Conservation (phyloP, 1,284 basidiomycete species). For the Moniliella sp. region DNA sequence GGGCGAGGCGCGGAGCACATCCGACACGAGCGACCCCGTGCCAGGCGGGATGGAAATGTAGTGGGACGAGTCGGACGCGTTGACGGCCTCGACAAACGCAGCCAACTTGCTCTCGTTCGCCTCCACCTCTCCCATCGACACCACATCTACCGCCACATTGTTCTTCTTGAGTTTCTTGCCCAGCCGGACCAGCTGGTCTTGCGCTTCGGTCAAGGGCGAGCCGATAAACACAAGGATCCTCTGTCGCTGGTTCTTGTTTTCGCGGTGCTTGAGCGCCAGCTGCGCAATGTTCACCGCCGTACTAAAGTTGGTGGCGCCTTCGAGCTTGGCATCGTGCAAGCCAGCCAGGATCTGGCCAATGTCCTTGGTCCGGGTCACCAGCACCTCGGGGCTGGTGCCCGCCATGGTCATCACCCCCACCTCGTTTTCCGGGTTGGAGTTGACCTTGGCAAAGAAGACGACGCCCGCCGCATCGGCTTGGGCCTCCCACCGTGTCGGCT, state of each 20-base stretch:
- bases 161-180: slow-evolving; percentile 98
- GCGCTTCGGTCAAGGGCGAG: slow-evolving; percentile 42
- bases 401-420: slow-evolving; percentile 97
- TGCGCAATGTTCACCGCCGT: slow-evolving; percentile 76
- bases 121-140: slow-evolving; percentile 48
- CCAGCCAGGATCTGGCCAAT: slow-evolving; percentile 70
- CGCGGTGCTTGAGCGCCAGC: slow-evolving; percentile 84
- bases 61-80: too few relatives aligned
- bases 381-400: slow-evolving; percentile 52
- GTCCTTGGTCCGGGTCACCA: slow-evolving; percentile 84
- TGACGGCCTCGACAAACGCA: slow-evolving; percentile 55
- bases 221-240: slow-evolving; percentile 80
- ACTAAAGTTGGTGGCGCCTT: slow-evolving; percentile 58
- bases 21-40: slow-evolving; percentile 56
- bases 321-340: slow-evolving; percentile 52
- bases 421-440: slow-evolving; percentile 78
- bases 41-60: slow-evolving; percentile 62
- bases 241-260: slow-evolving; percentile 93
- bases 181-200: slow-evolving; percentile 43
- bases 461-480: slow-evolving; percentile 77
- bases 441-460: slow-evolving; percentile 76
- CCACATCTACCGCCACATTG: slow-evolving; percentile 80
- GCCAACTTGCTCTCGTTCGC: slow-evolving; percentile 43
- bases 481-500: slow-evolving; percentile 57
- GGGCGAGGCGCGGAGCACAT: slow-evolving; percentile 57